These are phyloP conservation scores for Chiua virens DNA, from an alignment of 768 basidiomycete species.

Conservation along the genomic window DNA sequence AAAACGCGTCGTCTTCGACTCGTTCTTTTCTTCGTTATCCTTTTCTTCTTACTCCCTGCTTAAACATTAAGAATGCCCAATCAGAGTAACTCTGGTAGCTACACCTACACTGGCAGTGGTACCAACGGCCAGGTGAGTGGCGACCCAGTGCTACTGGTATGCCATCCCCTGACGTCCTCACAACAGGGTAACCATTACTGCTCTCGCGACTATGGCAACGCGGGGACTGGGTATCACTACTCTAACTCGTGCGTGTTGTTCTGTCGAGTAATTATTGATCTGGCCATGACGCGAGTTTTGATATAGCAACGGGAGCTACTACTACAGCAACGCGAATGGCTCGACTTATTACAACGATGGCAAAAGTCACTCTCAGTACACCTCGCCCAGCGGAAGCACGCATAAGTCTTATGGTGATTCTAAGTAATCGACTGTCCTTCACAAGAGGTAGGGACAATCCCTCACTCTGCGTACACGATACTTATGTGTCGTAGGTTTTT, in stretches of 20 bases:
- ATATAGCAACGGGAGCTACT: constrained; percentile 55
- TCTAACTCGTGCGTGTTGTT: constrained; percentile 48
- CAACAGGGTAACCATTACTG: constrained; percentile 63
- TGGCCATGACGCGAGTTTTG: not conserved
- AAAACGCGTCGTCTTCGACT: too few species aligned
- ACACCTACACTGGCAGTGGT: constrained; percentile 46
- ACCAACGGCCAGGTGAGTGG: constrained; percentile 51
- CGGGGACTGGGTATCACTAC: constrained; percentile 56
- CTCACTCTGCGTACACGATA: too few species aligned
- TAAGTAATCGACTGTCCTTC: constrained; percentile 13
- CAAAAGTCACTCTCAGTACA: constrained; percentile 48
- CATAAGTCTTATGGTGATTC: constrained; percentile 28
- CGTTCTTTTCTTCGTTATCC: too few species aligned
- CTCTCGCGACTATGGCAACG: constrained; percentile 45
- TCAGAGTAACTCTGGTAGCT: constrained; percentile 26
- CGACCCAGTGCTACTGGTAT: not conserved
- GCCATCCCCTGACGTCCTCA: not conserved
- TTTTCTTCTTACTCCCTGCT: not conserved
- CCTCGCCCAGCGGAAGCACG: constrained; percentile 40
- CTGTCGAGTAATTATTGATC: not conserved
- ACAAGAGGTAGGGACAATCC: too few species aligned
- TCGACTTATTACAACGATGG: constrained; percentile 61
- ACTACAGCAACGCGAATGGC: constrained; percentile 60
- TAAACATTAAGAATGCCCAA: constrained; percentile 15
- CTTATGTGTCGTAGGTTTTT: too few species aligned